Conservation (phyloP, 352 stramenopile genomes). For the Phytophthora colocasiae region DNA sequence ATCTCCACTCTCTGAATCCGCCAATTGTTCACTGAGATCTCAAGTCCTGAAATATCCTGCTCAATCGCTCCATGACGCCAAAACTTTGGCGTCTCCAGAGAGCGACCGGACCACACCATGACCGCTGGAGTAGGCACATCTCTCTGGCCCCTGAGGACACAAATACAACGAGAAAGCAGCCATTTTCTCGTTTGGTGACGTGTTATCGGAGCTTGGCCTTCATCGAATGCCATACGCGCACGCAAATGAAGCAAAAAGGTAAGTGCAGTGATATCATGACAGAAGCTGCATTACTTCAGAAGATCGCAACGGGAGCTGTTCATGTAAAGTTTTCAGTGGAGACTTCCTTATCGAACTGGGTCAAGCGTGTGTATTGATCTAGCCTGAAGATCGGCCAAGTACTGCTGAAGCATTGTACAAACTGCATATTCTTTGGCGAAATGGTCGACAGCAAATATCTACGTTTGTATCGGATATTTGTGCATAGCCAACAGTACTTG, state of each 20-base stretch:
- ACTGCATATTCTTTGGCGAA: slow-evolving; percentile 25
- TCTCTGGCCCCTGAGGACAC: slow-evolving; percentile 3
- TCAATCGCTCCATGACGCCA: slow-evolving; percentile 49
- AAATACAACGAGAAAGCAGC: slow-evolving; percentile 6
- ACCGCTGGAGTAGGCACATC: slow-evolving; percentile 24
- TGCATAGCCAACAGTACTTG: too few relatives aligned
- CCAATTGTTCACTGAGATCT: slow-evolving; percentile 41
- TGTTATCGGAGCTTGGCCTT: slow-evolving; percentile 1
- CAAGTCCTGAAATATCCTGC: slow-evolving; percentile 56
- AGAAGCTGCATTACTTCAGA: slow-evolving; percentile 14
- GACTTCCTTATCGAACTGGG: slow-evolving; percentile 23
- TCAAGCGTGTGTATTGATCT: slow-evolving; percentile 18
- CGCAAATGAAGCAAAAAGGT: slow-evolving; percentile 1
- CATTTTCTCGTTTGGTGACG: slow-evolving; percentile 8
- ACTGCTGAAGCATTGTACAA: slow-evolving; percentile 28
- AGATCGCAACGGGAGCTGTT: slow-evolving; percentile 5
- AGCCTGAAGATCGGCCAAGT: slow-evolving; percentile 16
- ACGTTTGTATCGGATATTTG: background rate
- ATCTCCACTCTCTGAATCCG: slow-evolving; percentile 40
- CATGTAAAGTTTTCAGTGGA: slow-evolving; percentile 22
- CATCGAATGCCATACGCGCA: slow-evolving; percentile 9
- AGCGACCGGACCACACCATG: slow-evolving; percentile 24
- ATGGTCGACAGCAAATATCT: too few relatives aligned
- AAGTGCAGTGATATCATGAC: slow-evolving; percentile 10
- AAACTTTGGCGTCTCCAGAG: slow-evolving; percentile 67